Base-by-base conservation (phyloP, 2,329 filamentous ascomycete genomes). In the Penicillium concentricum region DNA sequence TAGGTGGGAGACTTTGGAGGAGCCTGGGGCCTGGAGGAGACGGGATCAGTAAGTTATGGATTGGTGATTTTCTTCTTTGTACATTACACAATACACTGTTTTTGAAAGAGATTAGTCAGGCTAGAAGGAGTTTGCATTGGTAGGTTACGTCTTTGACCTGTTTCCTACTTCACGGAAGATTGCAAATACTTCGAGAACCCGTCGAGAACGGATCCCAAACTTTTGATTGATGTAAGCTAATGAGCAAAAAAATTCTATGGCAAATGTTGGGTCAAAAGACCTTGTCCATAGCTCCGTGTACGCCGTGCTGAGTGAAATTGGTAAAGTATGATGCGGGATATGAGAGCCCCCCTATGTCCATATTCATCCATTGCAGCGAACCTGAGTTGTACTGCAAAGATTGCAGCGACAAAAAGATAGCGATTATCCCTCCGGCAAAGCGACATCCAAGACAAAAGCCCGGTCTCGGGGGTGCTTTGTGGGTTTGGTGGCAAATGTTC, bases 1-100 rank as follows among this genome's bases (percentile, higher is more conserved):
- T 28, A 64, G 74, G 20, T 77, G 75, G 75, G 65, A 67, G 51
- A 61, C 59, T 10, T 56, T 73, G 22, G 69, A 67, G 26, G 60
- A 64, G 35, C 57, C 63, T 46, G 67, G 66, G 20, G 61, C 63
- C 44, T 73, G 72, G 72, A 71, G 71, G 57, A 62, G 66, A 15
- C 46, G 48, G 35, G 59, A 64, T 57, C 52, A 26, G 35, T 49
- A 51, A n/a, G 42, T 34, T 30, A 13, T 44, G 12, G 6, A 32
- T 20, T 26, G 39, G 18, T 2, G 35, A 6, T 9, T 24, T 28
- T 42, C 13, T 43, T 7, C 13, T 8, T 35, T 42, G 47, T 13
- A 30, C 5, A n/a, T 18, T 28, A 20, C 8, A 32, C 5, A 15
- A 15, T 5, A 32, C 18, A 24, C 26, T 35, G 28, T 5, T 28